phyloP scores from a whole-genome alignment of 202 grass and related monocot genomes.

The Dendrocalamus latiflorus region DNA sequence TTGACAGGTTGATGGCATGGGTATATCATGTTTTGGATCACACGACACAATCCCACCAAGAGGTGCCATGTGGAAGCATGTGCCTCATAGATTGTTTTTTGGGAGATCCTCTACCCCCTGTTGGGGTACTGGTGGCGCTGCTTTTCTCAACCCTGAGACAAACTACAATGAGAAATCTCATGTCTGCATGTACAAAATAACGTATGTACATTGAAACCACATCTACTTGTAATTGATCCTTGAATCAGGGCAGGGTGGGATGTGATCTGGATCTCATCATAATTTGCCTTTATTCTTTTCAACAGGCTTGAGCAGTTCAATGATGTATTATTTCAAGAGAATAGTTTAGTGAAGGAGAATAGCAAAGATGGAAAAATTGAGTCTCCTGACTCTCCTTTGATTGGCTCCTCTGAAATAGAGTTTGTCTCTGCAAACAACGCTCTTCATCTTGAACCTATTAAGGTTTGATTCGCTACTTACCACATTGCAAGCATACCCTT shows the following conservation, averaged over 20 bases:
- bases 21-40: conserved; percentile 58
- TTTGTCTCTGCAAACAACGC: conserved; percentile 51
- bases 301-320: conserved; percentile 94
- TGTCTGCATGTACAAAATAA: conserved; percentile 93
- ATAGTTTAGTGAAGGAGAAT: conserved; percentile 47
- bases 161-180: conserved; percentile 49
- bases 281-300: conserved; percentile 20
- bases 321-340: conserved; percentile 91
- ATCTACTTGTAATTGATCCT: not conserved
- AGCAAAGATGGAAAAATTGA: conserved; percentile 9
- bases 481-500: not conserved
- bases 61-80: conserved; percentile 59
- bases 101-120: conserved; percentile 57
- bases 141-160: conserved; percentile 75
- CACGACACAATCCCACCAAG: conserved; percentile 64
- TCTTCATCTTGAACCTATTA: conserved; percentile 68
- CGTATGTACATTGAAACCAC: conserved; percentile 48
- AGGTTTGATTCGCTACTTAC: conserved; percentile 42
- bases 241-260: not conserved
- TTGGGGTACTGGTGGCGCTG: conserved; percentile 85
- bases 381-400: conserved; percentile 60
- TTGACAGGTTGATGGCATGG: conserved; percentile 72
- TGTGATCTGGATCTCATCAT: not conserved
- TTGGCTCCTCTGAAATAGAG: conserved; percentile 51
- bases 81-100: conserved; percentile 80